Base-by-base conservation (phyloP, 306 rosid genomes). In the Lablab purpureus region DNA sequence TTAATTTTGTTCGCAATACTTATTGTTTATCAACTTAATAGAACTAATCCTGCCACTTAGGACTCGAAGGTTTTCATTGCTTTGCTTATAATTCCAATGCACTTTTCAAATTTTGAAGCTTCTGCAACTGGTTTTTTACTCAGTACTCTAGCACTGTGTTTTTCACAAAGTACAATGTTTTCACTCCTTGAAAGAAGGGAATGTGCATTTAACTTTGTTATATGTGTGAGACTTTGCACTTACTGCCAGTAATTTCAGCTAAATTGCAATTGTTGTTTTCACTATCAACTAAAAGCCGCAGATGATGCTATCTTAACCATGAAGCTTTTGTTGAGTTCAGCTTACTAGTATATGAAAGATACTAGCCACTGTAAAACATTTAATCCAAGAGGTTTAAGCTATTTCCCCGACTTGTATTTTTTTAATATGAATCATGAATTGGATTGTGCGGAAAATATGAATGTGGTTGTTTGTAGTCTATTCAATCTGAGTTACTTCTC, bases 101-200 rank as follows among this genome's bases (percentile, higher is more conserved):
- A 64, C 69, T 60, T 73, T 79, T 62, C 17, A 9, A 82, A 83
- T 82, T 77, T 70, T 71, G 45, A 71, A 62, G 81, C 78, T 74
- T 37, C 49, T 32, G 51, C 19, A 22, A 46, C 50, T 62, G 50
- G 66, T 50, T 67, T 80, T 3, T 63, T 80, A 28, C 34, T 71
- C 51, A 23, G 51, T 64, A 62, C 19, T 68, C 55, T 49, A 67
- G 34, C 18, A 3, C 19, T 19, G 46, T 21, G 56, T n/a, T 69
- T 75, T 67, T 63, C 11, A 66, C 65, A 30, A 40, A 54, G 36
- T 32, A n/a, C 11, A 21, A 30, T 51, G 25, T 25, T 19, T 75
- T 67, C 19, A 56, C 59, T 74, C 36, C 54, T 66, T 50, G 11
- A 19, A 55, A 47, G 52, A 67, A 25, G 80, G 50, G 34, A 67